Conservation (phyloP, 306 rosid species). For the Vigna mungo region DNA sequence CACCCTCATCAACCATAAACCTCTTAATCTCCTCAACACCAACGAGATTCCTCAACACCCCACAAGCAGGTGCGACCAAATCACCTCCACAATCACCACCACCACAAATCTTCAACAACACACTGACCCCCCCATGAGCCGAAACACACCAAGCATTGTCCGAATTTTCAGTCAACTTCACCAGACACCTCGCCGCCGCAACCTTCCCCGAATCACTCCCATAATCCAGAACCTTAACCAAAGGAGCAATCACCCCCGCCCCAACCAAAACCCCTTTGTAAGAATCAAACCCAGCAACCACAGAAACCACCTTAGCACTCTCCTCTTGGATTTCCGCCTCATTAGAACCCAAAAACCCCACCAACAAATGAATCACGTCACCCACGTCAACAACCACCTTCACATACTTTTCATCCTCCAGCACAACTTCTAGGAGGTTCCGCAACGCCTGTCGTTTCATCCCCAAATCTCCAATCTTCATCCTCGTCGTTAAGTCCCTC, state of each 20-base stretch:
- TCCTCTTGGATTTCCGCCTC: slow-evolving; percentile 74
- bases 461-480: slow-evolving; percentile 82
- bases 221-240: slow-evolving; percentile 75
- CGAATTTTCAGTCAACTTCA: slow-evolving; percentile 79
- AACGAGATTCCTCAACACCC: slow-evolving; percentile 76
- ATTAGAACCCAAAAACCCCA: slow-evolving; percentile 62
- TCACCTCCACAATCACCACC: slow-evolving; percentile 51
- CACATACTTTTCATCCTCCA: slow-evolving; percentile 81
- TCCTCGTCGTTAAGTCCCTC: slow-evolving; percentile 75
- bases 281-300: slow-evolving; percentile 70
- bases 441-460: slow-evolving; percentile 75
- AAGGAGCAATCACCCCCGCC: slow-evolving; percentile 74
- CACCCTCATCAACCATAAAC: slow-evolving; percentile 87
- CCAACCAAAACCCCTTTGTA: slow-evolving; percentile 60
- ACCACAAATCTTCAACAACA: slow-evolving; percentile 70
- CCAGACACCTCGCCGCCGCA: slow-evolving; percentile 69
- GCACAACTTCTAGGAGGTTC: slow-evolving; percentile 62
- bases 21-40: slow-evolving; percentile 88
- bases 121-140: slow-evolving; percentile 91
- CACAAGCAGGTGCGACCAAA: slow-evolving; percentile 80
- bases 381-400: slow-evolving; percentile 66
- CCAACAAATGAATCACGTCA: slow-evolving; percentile 64
- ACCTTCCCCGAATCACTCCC: slow-evolving; percentile 66
- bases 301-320: slow-evolving; percentile 60
- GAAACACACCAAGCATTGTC: slow-evolving; percentile 93